Conservation (phyloP, 1,284 basidiomycete species). For the Fomes fomentarius region DNA sequence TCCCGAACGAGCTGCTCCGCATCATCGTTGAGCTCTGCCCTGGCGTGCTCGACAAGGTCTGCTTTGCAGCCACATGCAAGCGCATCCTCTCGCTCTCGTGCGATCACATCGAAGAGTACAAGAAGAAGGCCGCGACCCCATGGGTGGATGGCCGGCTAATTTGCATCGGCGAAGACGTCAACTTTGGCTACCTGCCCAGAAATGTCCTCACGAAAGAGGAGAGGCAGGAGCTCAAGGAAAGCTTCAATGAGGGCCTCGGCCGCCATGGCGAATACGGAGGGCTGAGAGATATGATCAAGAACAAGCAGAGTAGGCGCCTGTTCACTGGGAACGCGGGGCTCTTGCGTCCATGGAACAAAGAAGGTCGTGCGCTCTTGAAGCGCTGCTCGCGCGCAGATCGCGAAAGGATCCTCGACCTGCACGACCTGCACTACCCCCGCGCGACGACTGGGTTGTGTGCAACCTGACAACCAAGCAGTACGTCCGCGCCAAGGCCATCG, state of each 20-base stretch:
- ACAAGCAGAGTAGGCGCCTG: background rate
- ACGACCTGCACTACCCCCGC: background rate
- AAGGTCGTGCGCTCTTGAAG: background rate
- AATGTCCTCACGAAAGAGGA: background rate
- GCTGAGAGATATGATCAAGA: background rate
- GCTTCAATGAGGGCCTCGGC: background rate
- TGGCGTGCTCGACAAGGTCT: background rate
- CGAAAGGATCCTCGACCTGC: background rate
- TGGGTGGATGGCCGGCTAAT: slow-evolving; percentile 1
- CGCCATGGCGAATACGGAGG: background rate
- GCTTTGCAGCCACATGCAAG: background rate
- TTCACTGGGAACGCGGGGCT: background rate
- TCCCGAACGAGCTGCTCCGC: slow-evolving; percentile 1
- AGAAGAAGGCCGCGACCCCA: background rate
- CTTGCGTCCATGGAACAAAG: background rate
- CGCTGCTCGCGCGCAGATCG: background rate
- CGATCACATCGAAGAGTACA: background rate
- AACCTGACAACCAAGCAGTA: background rate
- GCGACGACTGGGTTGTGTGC: slow-evolving; percentile 4
- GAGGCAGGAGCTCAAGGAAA: background rate
- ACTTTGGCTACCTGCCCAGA: background rate
- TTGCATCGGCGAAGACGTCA: background rate
- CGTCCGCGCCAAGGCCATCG: background rate
- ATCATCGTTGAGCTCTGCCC: background rate
- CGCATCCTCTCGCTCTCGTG: background rate